Evolutionary conservation across 2,329 filamentous ascomycete species (phyloP).

Genomic region (Amylocarpus encephaloides): DNA sequence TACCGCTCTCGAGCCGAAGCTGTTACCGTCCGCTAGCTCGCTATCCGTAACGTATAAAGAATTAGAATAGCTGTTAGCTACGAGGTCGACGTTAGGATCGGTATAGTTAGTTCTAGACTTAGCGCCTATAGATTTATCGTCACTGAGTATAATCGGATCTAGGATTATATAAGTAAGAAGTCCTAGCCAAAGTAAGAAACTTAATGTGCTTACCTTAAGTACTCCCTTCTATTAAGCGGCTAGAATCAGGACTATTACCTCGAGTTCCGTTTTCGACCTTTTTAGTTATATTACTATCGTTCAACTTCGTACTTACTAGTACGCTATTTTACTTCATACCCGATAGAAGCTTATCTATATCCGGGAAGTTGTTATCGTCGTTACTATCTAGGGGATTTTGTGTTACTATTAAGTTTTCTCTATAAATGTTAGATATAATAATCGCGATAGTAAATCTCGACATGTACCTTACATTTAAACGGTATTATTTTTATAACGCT

Average conservation of each 20-base stretch:
- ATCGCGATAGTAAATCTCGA: constrained; percentile 7
- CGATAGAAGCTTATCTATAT: constrained; percentile 10
- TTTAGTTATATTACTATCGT: constrained; percentile 5
- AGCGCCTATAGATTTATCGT: constrained; percentile 14
- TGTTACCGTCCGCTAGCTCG: constrained; percentile 2
- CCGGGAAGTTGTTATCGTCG: constrained; percentile 11
- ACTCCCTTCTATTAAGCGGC: constrained; percentile 11
- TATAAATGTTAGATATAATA: constrained; percentile 9
- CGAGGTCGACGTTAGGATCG: constrained; percentile 14
- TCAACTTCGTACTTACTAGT: constrained; percentile 7
- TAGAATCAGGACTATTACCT: constrained; percentile 11
- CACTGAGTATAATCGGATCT: constrained; percentile 19
- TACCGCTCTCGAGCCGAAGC: constrained; percentile 11
- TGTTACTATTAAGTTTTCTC: constrained; percentile 10
- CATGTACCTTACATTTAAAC: constrained; percentile 11
- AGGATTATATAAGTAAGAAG: constrained; percentile 14
- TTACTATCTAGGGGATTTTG: constrained; percentile 10
- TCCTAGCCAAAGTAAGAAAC: constrained; percentile 10
- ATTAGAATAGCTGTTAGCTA: constrained; percentile 10
- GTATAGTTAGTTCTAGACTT: constrained; percentile 16
- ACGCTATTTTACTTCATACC: constrained; percentile 8
- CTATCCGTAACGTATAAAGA: constrained; percentile 8
- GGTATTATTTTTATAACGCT: not conserved
- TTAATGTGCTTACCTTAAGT: constrained; percentile 16
- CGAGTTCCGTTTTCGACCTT: constrained; percentile 10